Base-by-base conservation (phyloP, 805 yeast species). In the Saccharomycopsis sp. region DNA sequence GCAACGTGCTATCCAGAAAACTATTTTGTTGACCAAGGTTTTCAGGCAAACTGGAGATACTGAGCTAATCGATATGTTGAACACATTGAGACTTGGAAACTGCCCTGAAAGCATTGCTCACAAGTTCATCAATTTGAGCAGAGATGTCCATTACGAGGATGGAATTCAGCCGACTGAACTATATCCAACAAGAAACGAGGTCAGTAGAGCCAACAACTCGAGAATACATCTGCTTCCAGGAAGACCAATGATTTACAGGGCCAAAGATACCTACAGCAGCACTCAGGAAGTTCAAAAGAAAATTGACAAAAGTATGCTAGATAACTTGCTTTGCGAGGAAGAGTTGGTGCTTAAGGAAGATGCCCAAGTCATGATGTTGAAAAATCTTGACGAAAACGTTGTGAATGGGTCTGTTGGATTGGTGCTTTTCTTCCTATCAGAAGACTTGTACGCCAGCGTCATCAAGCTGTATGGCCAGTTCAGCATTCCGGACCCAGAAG, bases 361-460 rank as follows among this genome's bases (percentile, higher is more conserved):
- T 27, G 94, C 96, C 0, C 98, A 92, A 59, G 96, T 92, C 1
- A 88, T 92, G 96, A 77, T 85, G 69, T 62, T 92, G 50, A 85
- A 83, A 52, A 92, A 92, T 56, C 68, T 72, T 21, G 88, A 84
- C 49, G 80, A 75, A 7, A 61, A 67, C 2, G 63, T 92, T 29
- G 97, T 92, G 30, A 92, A 92, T 61, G 98, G 99, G 2, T 75
- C 96, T 0, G 64, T 89, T 29, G 99, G 99, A 0, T 74, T 68
- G 29, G 80, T 92, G 1, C 44, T 66, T 17, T 58, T 61, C 23
- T 67, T 67, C 44, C 48, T 61, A 6, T 53, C 67, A 0, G 50
- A 50, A 18, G 42, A 50, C 0, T 26, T 63, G 3, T 54, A 23
- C 10, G 37, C 48, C 5, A 42, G 50, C 29, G 51, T 54, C 48